Percentiles rank a stretch among this genome's conserved stretches.
These are phyloP conservation scores for Cicer pinnatifidum DNA, from an alignment of 306 rosid species.

Conservation along the genomic window DNA sequence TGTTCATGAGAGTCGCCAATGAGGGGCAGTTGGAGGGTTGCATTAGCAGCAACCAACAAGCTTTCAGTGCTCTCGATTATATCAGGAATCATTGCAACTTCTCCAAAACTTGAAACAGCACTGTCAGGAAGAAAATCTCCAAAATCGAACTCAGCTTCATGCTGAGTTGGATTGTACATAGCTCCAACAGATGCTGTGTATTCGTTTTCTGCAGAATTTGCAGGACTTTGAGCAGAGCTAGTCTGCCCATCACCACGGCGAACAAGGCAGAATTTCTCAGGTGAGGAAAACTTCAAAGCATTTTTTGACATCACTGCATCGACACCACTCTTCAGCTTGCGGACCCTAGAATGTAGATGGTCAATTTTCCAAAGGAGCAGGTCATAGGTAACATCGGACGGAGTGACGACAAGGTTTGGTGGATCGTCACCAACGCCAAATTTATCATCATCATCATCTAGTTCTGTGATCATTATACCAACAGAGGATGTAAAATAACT, in stretches of 20 bases:
- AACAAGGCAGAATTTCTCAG: constrained; percentile 75
- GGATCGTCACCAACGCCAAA: too few relatives aligned
- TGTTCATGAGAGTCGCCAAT: constrained; percentile 70
- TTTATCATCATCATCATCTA: constrained; percentile 27
- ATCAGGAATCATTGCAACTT: constrained; percentile 71
- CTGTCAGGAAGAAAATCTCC: constrained; percentile 74
- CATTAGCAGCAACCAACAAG: constrained; percentile 69
- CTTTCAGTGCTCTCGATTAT: constrained; percentile 86
- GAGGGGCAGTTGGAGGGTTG: constrained; percentile 63
- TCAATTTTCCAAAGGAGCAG: constrained; percentile 78
- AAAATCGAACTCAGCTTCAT: constrained; percentile 59
- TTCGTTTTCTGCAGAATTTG: constrained; percentile 71
- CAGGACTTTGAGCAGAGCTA: constrained; percentile 76
- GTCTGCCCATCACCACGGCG: constrained; percentile 68
- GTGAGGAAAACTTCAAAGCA: constrained; percentile 71
- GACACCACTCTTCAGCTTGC: constrained; percentile 67
- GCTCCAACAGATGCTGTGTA: constrained; percentile 65
- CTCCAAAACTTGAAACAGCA: constrained; percentile 76
- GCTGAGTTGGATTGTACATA: constrained; percentile 55
- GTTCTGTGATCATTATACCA: constrained; percentile 58
- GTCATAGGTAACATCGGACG: constrained; percentile 56
- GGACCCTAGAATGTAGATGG: constrained; percentile 65
- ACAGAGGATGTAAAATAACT: constrained; percentile 22
- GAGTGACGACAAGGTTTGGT: too few relatives aligned
- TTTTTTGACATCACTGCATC: constrained; percentile 62